A percentile compares a stretch with the other conserved stretches of the same genome.
Evolutionary conservation across 2,329 filamentous ascomycete species (phyloP).

Genomic region (Talaromyces sp.): DNA sequence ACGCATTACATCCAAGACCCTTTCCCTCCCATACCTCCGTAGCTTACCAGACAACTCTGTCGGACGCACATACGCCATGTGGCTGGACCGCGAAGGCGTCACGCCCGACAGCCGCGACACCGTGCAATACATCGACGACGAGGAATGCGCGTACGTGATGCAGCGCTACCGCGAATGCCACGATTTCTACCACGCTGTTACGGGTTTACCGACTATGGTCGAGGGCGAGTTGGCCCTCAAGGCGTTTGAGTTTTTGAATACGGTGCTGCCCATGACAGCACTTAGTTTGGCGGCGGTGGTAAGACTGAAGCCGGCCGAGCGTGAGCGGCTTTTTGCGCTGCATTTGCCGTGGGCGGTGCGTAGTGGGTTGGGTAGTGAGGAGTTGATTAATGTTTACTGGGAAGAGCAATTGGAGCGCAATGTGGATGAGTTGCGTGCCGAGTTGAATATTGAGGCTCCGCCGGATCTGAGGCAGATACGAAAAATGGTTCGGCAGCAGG

Average conservation of each 20-base stretch:
- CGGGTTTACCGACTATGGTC: constrained; percentile 81
- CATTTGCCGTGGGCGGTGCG: constrained; percentile 83
- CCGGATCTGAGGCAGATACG: constrained; percentile 78
- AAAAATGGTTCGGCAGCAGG: constrained; percentile 62
- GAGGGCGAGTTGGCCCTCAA: constrained; percentile 98
- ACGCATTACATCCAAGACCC: constrained; percentile 69
- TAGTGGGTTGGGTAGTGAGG: constrained; percentile 70
- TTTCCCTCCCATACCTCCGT: constrained; percentile 66
- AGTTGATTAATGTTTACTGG: constrained; percentile 96
- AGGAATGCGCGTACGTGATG: constrained; percentile 97
- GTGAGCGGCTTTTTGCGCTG: constrained; percentile 56
- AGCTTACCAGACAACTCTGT: constrained; percentile 66
- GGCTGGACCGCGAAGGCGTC: constrained; percentile 92
- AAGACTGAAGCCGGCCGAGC: constrained; percentile 57
- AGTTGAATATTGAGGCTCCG: constrained; percentile 80
- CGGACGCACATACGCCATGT: constrained; percentile 74
- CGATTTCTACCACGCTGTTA: constrained; percentile 95
- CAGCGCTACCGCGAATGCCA: constrained; percentile 96
- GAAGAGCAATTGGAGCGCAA: constrained; percentile 86
- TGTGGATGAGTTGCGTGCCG: constrained; percentile 65
- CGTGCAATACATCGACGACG: constrained; percentile 89
- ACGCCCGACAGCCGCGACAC: constrained; percentile 77
- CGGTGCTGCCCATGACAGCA: constrained; percentile 88
- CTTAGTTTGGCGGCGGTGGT: constrained; percentile 69
- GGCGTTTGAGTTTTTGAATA: constrained; percentile 95